Evolutionary conservation across 2,329 filamentous ascomycete genomes (phyloP).

Genomic region (Arachnomyces sp.): DNA sequence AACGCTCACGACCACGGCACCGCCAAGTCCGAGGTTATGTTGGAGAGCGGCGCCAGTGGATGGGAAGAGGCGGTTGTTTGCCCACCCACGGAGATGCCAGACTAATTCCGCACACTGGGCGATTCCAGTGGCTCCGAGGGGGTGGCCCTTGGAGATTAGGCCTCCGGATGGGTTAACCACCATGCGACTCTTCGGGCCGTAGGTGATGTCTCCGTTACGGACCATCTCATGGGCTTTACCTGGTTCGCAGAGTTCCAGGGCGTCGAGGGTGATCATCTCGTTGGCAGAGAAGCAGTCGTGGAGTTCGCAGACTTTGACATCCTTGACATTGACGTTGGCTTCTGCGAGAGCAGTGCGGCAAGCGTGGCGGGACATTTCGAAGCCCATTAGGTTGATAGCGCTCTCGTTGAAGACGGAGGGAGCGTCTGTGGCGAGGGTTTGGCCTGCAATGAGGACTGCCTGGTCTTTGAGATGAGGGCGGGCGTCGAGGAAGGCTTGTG

Average conservation of each 20-base stretch:
- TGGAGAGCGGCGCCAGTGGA: slow-evolving; percentile 69
- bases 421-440: slow-evolving; percentile 77
- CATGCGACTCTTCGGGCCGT: slow-evolving; percentile 58
- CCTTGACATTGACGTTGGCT: slow-evolving; percentile 54
- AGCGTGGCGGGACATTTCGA: slow-evolving; percentile 71
- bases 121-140: slow-evolving; percentile 86
- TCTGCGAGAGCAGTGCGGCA: slow-evolving; percentile 63
- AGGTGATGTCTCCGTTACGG: slow-evolving; percentile 79
- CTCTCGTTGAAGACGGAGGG: slow-evolving; percentile 70
- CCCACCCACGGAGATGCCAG: slow-evolving; percentile 94
- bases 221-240: slow-evolving; percentile 92
- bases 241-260: slow-evolving; percentile 66
- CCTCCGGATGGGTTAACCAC: slow-evolving; percentile 92
- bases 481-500: slow-evolving; percentile 77
- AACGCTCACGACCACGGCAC: slow-evolving; percentile 82
- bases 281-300: slow-evolving; percentile 97
- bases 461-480: slow-evolving; percentile 73
- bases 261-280: slow-evolving; percentile 85
- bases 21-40: slow-evolving; percentile 88
- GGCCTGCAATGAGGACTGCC: slow-evolving; percentile 83
- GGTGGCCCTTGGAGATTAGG: slow-evolving; percentile 92
- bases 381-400: slow-evolving; percentile 83
- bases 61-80: slow-evolving; percentile 71
- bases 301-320: slow-evolving; percentile 80
- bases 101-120: slow-evolving; percentile 92